Evolutionary conservation across 2,329 filamentous ascomycete species (phyloP), one percentile per base, ranked within the genome.

Genomic region (Fusarium metavorans): DNA sequence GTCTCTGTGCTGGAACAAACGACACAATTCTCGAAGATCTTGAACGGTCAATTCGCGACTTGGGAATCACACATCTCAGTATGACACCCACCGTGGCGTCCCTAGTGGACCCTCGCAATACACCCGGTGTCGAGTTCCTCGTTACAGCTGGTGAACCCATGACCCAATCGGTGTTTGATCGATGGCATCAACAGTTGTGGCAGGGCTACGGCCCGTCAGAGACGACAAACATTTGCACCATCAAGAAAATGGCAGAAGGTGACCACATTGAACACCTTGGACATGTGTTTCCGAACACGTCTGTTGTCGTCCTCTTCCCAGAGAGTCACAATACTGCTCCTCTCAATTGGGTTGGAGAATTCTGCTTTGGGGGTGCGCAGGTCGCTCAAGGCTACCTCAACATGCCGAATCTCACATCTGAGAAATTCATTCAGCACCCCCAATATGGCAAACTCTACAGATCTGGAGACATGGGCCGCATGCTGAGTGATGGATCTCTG

Each of bases 361-460:
- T 97, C 8, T 97, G 94, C 78, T 97, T 97, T 80, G 95, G 94
- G 16, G 95, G 95, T 13, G 90, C 94, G 58, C 95, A 98, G 82
- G 90, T 98, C 6, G 92, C 91, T 48, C 86, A 88, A 43, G 94
- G 94, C 2, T 97, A 96, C 78, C 86, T 97, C 32, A 90, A 92
- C 67, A 86, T 89, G 81, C 87, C 90, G 0, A 86, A 88, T 5
- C 82, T 94, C 45, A 94, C 92, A 1, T 81, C 85, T 0, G 83
- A 87, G 14, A 94, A 92, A 76, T 94, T 97, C 68, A 86, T 96
- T 57, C 73, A 90, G 1, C 93, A 97, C 78, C 87, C 91, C 0
- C 70, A 80, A 1, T 93, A 91, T 79, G 95, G 95, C 2, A 89
- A 91, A 2, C 83, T 98, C 0, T 98, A 97, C 79, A 90, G 94